Conservation (phyloP, 2,329 filamentous ascomycete genomes). For the Claviceps sp. region DNA sequence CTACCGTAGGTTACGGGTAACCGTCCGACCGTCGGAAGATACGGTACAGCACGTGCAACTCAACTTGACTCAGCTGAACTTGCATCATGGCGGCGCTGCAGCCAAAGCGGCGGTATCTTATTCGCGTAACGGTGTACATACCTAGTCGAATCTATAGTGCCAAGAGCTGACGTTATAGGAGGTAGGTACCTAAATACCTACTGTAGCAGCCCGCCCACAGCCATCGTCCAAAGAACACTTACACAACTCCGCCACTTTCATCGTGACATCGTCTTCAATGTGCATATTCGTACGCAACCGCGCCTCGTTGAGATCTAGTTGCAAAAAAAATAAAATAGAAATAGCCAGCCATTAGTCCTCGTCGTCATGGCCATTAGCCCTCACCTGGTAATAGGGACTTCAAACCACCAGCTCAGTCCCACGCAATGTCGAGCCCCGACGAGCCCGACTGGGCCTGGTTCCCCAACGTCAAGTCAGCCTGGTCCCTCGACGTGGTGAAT, state of each 20-base stretch:
- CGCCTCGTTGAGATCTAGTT: neutral
- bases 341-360: neutral
- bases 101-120: too few species aligned
- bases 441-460: constrained; percentile 28
- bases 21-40: too few species aligned
- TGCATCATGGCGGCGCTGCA: too few species aligned
- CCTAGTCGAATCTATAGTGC: too few species aligned
- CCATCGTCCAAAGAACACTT: too few species aligned
- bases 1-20: too few species aligned
- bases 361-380: neutral
- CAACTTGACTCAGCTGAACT: too few species aligned
- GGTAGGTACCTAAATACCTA: too few species aligned
- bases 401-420: constrained; percentile 10
- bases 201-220: too few species aligned
- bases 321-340: neutral
- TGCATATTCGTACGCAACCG: neutral
- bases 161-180: too few species aligned
- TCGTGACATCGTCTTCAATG: neutral
- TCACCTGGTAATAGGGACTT: neutral
- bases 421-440: constrained; percentile 13
- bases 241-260: neutral
- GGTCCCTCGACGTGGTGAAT: constrained; percentile 48
- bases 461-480: constrained; percentile 28
- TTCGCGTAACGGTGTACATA: too few species aligned
- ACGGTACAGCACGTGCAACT: too few species aligned